Evolutionary conservation across 139 green algal genomes (phyloP), one percentile per base, ranked within the genome.

Genomic region (Haematococcus lacustris): DNA sequence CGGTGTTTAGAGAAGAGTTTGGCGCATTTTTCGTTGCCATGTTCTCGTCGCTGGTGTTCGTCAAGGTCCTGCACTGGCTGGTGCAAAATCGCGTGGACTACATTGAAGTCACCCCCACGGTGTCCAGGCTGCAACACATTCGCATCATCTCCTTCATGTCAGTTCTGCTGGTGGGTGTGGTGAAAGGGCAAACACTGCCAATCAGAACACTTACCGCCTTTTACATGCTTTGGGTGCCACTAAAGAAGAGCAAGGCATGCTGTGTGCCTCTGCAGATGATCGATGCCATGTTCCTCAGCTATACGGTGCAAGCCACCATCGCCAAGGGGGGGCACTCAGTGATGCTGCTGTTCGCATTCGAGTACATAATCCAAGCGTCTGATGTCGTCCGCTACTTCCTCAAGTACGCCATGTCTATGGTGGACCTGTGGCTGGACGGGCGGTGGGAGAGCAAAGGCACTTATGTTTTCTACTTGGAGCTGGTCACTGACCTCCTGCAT

Each of bases 301-400:
- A 92, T 76, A 89, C 90, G 3, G 78, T 97, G 25, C 41, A 59
- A 6, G 76, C 84, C 41, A 93, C 88, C 3, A 77, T 97, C 34
- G 51, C 69, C 23, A 78, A 71, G 17, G 76, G 74, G 13, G 88
- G 85, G 3, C 89, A 95, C 50, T 89, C 76, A 25, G 89, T 98
- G n/a, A 83, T 96, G 75, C 82, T 99, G 38, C 88, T 99, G 38
- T 99, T 99, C 71, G 93, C 92, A 0, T 99, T 99, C 75, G 95
- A 99, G 83, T 98, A 97, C 78, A 83, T 96, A 57, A 97, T 98
- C 74, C 86, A 93, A 61, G 85, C 87, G 3, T 93, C 86, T 0
- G 80, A 88, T 7, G 74, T 89, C 13, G 73, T 91, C 33, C 79
- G 85, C 51, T 89, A 88, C 51, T 78, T 85, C 59, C 43, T 91